A percentile compares a stretch with the other conserved stretches of the same genome.
These are phyloP conservation scores for Sugiyamaella novakii DNA, from an alignment of 1,139 yeast species.

Conservation along the genomic window DNA sequence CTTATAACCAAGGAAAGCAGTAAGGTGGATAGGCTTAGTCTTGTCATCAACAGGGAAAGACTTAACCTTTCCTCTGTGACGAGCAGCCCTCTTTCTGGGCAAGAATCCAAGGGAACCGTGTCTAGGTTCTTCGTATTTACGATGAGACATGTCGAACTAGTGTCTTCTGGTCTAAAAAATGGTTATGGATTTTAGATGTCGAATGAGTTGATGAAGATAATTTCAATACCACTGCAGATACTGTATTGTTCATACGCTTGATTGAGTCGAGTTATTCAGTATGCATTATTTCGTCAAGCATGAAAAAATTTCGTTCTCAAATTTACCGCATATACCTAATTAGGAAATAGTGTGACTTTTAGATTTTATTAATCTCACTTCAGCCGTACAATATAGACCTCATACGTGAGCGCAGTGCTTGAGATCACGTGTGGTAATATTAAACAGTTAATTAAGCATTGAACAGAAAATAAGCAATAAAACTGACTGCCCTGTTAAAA, in stretches of 20 bases:
- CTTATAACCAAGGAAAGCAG: constrained; percentile 99
- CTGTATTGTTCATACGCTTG: not conserved
- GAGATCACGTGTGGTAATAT: too few species aligned
- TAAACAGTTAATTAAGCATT: too few species aligned
- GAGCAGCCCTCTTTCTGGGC: constrained; percentile 99
- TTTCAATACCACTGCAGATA: constrained; percentile 7
- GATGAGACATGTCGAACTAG: constrained; percentile 78
- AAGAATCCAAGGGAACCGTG: constrained; percentile 99
- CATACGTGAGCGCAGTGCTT: too few species aligned
- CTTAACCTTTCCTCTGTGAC: constrained; percentile 98
- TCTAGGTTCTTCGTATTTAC: constrained; percentile 99
- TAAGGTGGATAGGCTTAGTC: constrained; percentile 97
- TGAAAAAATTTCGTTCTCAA: constrained; percentile 13
- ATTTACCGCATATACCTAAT: not conserved
- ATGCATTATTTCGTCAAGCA: not conserved
- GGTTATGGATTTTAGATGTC: constrained; percentile 19
- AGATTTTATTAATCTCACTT: not conserved
- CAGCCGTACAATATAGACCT: not conserved
- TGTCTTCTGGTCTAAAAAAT: constrained; percentile 19
- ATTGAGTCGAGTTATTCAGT: not conserved
- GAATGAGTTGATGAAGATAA: constrained; percentile 19
- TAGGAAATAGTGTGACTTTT: constrained; percentile 6
- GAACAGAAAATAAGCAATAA: too few species aligned
- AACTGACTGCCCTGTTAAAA: too few species aligned
- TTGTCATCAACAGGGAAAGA: constrained; percentile 99